A percentile compares a stretch with the other conserved stretches of the same genome.
phyloP scores from a whole-genome alignment of 345 rosid genomes.

The Arabidopsis suecica region DNA sequence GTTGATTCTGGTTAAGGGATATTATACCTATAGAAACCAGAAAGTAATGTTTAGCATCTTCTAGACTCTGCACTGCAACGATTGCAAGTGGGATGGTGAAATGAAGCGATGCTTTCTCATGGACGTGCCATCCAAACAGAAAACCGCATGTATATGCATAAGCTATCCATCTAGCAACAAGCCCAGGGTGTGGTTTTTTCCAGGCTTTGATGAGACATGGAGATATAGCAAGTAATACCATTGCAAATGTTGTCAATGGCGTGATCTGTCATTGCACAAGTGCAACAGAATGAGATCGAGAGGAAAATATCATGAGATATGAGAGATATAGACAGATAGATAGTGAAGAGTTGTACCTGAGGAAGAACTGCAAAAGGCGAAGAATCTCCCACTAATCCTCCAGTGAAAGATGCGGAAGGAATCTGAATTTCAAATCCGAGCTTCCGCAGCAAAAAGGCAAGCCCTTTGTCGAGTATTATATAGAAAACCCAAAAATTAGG shows the following conservation, averaged over 20 bases:
- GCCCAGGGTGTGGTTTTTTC: conserved; percentile 63
- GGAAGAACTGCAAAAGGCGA: conserved; percentile 82
- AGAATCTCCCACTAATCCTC: conserved; percentile 86
- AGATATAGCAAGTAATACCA: conserved; percentile 73
- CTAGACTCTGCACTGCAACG: conserved; percentile 71
- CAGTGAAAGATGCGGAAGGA: conserved; percentile 84
- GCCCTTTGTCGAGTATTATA: conserved; percentile 74
- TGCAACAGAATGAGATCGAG: neutral
- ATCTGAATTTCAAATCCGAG: conserved; percentile 57
- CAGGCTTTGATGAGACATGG: conserved; percentile 84
- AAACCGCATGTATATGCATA: conserved; percentile 91
- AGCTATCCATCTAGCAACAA: conserved; percentile 72
- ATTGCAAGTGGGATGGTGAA: conserved; percentile 81
- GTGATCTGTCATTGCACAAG: conserved; percentile 60
- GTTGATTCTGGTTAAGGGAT: neutral
- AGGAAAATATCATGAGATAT: neutral
- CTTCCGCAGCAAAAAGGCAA: conserved; percentile 60
- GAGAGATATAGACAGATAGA: neutral
- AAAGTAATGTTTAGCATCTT: conserved; percentile 88
- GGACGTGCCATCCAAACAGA: conserved; percentile 98
- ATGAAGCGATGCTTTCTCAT: conserved; percentile 96
- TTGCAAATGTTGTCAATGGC: conserved; percentile 65
- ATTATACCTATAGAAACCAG: conserved; percentile 73
- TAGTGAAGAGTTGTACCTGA: conserved; percentile 51
- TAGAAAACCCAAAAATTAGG: conserved; percentile 98